Evolutionary conservation across 2,329 filamentous ascomycete genomes (phyloP), one percentile per base, ranked within the genome.

Genomic region (Berkeleyomyces basicola): DNA sequence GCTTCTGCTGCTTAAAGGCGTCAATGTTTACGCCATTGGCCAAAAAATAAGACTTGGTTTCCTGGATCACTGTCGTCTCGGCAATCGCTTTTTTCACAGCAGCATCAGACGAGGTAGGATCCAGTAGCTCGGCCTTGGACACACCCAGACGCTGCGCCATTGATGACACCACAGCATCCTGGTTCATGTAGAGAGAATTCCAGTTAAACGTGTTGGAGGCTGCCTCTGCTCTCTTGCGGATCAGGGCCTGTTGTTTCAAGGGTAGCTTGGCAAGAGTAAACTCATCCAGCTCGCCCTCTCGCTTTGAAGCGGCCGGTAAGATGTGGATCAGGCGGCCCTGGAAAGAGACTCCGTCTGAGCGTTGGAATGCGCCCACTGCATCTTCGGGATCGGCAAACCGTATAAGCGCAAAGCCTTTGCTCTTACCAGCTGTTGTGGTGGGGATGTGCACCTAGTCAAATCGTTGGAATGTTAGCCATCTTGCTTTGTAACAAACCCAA

Each of bases 111-210:
- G 89, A 96, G 3, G 92, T 96, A n/a, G 92, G 93, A 74, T 99
- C 92, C 55, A 99, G 79, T 63, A 99, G 75, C 69, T 96, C 90
- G 9, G 90, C 85, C 76, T 99, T 99, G 62, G 87, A 86, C 63
- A 99, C 82, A 57, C 92, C 91, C 63, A 99, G 79, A 61, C 91
- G 86, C 70, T 86, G 83, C 58, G 93, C 90, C 65, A 96, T 83
- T 4, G 91, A 95, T 58, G 88, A 84, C 74, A 96, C 91, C 61
- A 99, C 90, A 59, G 93, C 89, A 76, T 99, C 91, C 75, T 90
- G 87, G 74, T 87, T 96, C 88, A 99, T 95, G 74, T 93, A 99
- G n/a, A 99, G 78, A n/a, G 91, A 92, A 76, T 99, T 99, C 93
- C 93, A 99, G 72, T 92, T 96, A 75, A 97, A 97, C 1, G 82